A percentile compares a stretch with the other conserved stretches of the same genome.
These are phyloP conservation scores for Cenchrus americanus DNA, from an alignment of 176 grass and related monocot species.

Conservation along the genomic window DNA sequence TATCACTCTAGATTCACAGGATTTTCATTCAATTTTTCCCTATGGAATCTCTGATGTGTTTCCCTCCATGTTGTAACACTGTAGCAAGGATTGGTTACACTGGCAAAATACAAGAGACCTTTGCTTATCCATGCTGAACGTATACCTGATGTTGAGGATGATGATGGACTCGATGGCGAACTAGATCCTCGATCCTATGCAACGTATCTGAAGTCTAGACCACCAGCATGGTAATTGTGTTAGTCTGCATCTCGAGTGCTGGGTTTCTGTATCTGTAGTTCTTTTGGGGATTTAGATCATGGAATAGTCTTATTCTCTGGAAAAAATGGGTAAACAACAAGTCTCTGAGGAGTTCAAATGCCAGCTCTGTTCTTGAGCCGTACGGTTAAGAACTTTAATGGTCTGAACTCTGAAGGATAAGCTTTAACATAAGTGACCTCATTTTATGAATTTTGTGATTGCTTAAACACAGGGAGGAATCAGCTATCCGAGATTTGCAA, in stretches of 20 bases:
- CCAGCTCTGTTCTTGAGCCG: neutral
- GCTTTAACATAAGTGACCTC: neutral
- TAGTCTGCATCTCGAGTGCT: neutral
- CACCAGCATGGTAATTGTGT: slow-evolving; percentile 75
- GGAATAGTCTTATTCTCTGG: neutral
- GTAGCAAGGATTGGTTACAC: slow-evolving; percentile 81
- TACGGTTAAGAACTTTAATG: neutral
- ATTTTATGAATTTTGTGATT: neutral
- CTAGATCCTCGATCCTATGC: slow-evolving; percentile 69
- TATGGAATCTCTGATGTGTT: neutral
- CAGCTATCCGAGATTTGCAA: slow-evolving; percentile 81
- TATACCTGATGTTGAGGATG: slow-evolving; percentile 58
- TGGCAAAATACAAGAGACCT: slow-evolving; percentile 89
- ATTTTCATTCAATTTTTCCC: slow-evolving; percentile 16
- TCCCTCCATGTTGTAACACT: neutral
- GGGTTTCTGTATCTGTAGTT: neutral
- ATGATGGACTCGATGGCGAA: slow-evolving; percentile 35
- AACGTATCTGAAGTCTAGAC: slow-evolving; percentile 85
- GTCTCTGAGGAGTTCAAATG: neutral
- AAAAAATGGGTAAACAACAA: neutral
- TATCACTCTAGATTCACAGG: neutral
- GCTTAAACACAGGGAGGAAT: slow-evolving; percentile 73
- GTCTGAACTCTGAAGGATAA: neutral
- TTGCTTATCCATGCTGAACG: slow-evolving; percentile 93
- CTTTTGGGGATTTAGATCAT: neutral